Base-by-base conservation (phyloP, 2,329 filamentous ascomycete species). In the Ophiosphaerella korrae region DNA sequence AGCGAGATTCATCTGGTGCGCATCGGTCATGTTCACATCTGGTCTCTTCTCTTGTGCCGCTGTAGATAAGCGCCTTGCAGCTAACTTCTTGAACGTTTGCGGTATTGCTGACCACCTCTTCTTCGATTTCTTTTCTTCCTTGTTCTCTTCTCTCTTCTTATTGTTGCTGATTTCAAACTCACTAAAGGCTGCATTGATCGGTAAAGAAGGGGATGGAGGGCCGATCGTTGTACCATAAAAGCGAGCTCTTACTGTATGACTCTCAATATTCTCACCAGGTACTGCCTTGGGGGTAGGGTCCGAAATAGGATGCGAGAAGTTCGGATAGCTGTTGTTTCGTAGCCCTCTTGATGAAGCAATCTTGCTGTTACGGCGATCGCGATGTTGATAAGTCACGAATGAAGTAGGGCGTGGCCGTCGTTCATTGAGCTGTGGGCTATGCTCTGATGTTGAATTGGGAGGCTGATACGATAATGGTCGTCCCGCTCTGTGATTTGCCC, bases 331-430 rank as follows among this genome's bases (percentile, higher is more conserved):
- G 42, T 65, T 64, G 5, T 61, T 53, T 37, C 62, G 54, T 11
- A 64, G 46, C 2, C 64, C 64, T 45, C 66, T 52, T 6, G 66
- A 70, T 3, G 67, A 70, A 2, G 66, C 67, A 38, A 71, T 67
- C 48, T 63, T 68, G 26, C 50, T 60, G 14, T 57, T 61, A 6
- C 63, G 62, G 16, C 66, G 60, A n/a, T 61, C 56, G 26, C 64
- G 58, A 21, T 58, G 52, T 11, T 67, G 60, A 14, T 61, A 61
- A 18, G 59, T 55, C 37, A 60, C 62, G 51, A 64, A 68, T 1
- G 66, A 70, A 11, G 53, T 58, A 16, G 65, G 66, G 9, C 66
- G 60, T 23, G 59, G 53, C 9, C 63, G 56, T 42, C 45, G 48
- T 29, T 62, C 52, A 42, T 36, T 49, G 23, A 51, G 33, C 37